Evolutionary conservation across 2,329 filamentous ascomycete species (phyloP).

Genomic region (Epichloe aotearoae): DNA sequence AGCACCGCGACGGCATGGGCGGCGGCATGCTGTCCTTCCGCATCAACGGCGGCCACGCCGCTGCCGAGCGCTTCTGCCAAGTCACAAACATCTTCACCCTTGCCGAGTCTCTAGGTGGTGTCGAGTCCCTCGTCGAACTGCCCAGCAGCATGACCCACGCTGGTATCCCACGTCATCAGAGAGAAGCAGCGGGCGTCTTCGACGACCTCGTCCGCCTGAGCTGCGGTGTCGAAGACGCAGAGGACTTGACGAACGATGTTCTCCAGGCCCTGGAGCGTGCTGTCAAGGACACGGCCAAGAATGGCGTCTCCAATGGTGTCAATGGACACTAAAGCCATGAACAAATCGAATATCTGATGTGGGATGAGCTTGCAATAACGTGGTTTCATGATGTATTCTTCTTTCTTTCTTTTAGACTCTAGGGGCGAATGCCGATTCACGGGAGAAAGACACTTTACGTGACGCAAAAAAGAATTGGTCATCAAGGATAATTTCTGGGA

Average conservation of each 20-base stretch:
- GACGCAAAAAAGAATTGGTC: not conserved
- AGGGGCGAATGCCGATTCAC: not conserved
- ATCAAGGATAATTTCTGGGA: not conserved
- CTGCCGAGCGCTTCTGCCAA: constrained; percentile 88
- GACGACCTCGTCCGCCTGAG: constrained; percentile 89
- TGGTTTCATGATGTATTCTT: not conserved
- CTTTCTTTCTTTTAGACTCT: not conserved
- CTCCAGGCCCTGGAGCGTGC: constrained; percentile 71
- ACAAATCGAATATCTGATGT: too few relatives aligned
- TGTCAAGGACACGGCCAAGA: constrained; percentile 25
- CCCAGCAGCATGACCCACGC: constrained; percentile 95
- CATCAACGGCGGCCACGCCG: constrained; percentile 70
- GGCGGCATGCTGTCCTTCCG: constrained; percentile 98
- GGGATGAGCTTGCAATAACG: not conserved
- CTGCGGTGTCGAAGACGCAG: constrained; percentile 85
- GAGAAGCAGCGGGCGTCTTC: constrained; percentile 85
- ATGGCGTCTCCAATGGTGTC: constrained; percentile 15
- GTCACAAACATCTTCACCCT: constrained; percentile 81
- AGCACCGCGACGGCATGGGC: constrained; percentile 88
- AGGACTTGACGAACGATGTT: constrained; percentile 72
- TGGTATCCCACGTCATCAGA: constrained; percentile 79
- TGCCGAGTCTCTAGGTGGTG: constrained; percentile 81
- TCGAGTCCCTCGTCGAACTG: constrained; percentile 85
- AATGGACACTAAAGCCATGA: constrained; percentile 12
- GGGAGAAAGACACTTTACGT: not conserved